These are phyloP conservation scores for Blastocystis sp. DNA, from an alignment of 352 stramenopile species.

Conservation along the genomic window DNA sequence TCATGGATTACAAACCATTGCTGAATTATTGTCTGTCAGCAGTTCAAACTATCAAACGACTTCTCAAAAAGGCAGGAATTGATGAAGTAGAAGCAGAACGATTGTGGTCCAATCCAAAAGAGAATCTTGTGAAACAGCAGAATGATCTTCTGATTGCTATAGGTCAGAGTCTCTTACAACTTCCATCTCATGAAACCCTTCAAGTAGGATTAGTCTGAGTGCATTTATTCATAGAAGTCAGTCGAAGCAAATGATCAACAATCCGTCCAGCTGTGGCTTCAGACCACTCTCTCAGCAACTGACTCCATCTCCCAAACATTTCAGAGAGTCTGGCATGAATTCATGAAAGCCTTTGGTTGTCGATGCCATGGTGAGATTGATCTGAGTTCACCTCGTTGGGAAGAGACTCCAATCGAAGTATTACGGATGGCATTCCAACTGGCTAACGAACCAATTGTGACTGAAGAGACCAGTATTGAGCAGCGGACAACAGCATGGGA, in stretches of 20 bases:
- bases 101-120: neutral
- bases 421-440: neutral
- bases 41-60: neutral
- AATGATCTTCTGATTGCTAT: neutral
- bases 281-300: neutral
- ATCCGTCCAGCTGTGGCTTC: neutral
- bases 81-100: neutral
- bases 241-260: neutral
- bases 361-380: conserved; percentile 6
- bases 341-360: conserved; percentile 29
- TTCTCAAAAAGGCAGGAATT: conserved; percentile 19
- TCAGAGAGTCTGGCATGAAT: neutral
- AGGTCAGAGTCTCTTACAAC: neutral
- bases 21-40: neutral
- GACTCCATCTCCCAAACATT: neutral
- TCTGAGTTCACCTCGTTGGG: neutral
- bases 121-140: neutral
- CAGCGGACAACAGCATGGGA: neutral
- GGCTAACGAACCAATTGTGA: neutral
- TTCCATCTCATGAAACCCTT: neutral
- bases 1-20: neutral
- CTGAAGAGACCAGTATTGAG: neutral
- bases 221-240: neutral
- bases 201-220: neutral
- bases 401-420: neutral